These are phyloP conservation scores for Hygrocybe punicea DNA, from an alignment of 768 basidiomycete genomes.

Conservation along the genomic window DNA sequence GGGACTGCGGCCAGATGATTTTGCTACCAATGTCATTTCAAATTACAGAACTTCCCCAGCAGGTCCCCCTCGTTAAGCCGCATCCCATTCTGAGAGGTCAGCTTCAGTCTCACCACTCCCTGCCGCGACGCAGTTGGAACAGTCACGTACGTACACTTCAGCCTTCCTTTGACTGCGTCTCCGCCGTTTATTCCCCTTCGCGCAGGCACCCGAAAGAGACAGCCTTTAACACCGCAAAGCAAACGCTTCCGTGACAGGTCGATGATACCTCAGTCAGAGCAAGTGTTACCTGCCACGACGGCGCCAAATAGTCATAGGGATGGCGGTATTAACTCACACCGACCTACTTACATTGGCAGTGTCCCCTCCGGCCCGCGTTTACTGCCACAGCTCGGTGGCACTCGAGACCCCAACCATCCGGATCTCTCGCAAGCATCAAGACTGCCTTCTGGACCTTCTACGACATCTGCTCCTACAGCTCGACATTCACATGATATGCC, in stretches of 20 bases:
- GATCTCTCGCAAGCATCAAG: conserved; percentile 2
- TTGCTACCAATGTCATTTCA: neutral
- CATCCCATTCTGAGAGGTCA: conserved; percentile 1
- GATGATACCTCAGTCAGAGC: conserved; percentile 7
- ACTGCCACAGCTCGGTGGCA: conserved; percentile 6
- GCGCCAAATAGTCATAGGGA: neutral
- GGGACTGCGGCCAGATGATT: conserved; percentile 6
- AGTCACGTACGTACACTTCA: conserved; percentile 34
- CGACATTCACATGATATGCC: neutral
- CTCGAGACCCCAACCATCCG: neutral
- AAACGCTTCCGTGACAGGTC: conserved; percentile 34
- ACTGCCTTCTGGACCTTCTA: conserved; percentile 7
- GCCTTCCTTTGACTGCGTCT: conserved; percentile 12
- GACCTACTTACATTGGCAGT: conserved; percentile 3
- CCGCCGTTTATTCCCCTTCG: conserved; percentile 7
- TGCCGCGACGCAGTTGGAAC: conserved; percentile 3
- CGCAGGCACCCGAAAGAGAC: conserved; percentile 38
- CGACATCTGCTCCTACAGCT: conserved; percentile 1
- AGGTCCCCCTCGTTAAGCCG: neutral
- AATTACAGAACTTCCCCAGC: neutral
- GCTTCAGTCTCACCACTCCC: conserved; percentile 6
- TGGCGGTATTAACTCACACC: neutral
- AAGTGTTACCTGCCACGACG: neutral
- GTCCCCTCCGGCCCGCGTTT: conserved; percentile 14
- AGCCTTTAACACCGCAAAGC: conserved; percentile 45